A percentile compares a stretch with the other conserved stretches of the same genome.
Evolutionary conservation across 371 early-diverging fungal genomes (phyloP).

Genomic region (Actinomortierella wolfii): DNA sequence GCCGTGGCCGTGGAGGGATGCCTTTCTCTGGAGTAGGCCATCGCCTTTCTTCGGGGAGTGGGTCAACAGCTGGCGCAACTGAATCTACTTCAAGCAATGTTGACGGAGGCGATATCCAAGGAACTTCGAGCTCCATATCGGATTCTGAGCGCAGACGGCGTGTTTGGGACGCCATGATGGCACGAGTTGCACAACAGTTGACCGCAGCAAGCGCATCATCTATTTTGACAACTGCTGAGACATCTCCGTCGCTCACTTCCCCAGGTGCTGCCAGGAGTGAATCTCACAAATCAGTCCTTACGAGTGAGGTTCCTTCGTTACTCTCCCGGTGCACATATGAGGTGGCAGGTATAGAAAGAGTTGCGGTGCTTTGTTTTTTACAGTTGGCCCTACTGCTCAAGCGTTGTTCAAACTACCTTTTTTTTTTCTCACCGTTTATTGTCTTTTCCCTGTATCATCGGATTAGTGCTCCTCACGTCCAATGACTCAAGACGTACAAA

Average conservation of each 20-base stretch:
- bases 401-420: neutral
- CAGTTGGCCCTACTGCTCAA: neutral
- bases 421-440: too few relatives aligned
- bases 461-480: constrained; percentile 24
- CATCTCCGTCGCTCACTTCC: too few relatives aligned
- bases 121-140: neutral
- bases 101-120: neutral
- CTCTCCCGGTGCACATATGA: constrained; percentile 26
- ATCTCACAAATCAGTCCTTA: too few relatives aligned
- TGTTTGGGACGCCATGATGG: constrained; percentile 27
- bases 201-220: neutral
- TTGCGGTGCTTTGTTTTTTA: neutral
- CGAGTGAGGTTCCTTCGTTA: constrained; percentile 18
- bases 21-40: constrained; percentile 40
- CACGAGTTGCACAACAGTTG: constrained; percentile 10
- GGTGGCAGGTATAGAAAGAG: constrained; percentile 22
- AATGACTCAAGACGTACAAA: constrained; percentile 14
- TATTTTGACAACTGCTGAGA: constrained; percentile 6
- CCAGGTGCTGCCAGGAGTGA: too few relatives aligned
- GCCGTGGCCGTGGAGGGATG: constrained; percentile 17
- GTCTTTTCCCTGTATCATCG: neutral
- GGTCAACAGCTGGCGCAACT: too few relatives aligned
- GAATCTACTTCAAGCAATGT: too few relatives aligned
- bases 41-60: constrained; percentile 7
- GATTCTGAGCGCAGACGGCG: constrained; percentile 23